Evolutionary conservation across 345 rosid genomes (phyloP), one percentile per base, ranked within the genome.

Genomic region (Populus pruinosa): DNA sequence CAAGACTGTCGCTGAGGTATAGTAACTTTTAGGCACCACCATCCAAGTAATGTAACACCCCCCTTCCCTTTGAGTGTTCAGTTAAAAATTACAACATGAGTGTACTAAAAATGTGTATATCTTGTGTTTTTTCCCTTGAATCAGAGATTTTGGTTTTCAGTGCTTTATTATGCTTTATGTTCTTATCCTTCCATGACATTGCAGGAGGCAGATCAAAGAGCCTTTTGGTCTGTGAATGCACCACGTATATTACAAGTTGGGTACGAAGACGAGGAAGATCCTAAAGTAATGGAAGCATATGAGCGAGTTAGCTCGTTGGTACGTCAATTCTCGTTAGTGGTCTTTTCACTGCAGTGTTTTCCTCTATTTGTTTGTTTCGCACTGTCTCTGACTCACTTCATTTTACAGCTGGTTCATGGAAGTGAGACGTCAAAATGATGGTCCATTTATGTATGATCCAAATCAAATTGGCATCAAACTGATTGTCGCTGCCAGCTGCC

Each of bases 261-360:
- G 13, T 93, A 95, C 38, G 97, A 89, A 85, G 92, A 92, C 21
- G 99, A 95, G 84, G 89, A 88, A 76, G 88, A 95, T 86, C 87
- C 91, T 31, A 91, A 91, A 91, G 99, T 88, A 67, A 92, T 95
- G 93, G 92, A 90, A 87, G 98, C 99, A 8, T 95, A 86, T 16
- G 98, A 95, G 80, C 91, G 80, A 86, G 89, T 89, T 38, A 97
- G 98, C 79, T 87, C 98, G 53, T 78, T 92, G 97, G 98, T 92
- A 89, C 1, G 84, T 62, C n/a, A 64, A 68, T 68, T 25, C 44
- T 43, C 56, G n/a, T 47, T 31, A 16, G 3, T 20, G 67, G 56
- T 36, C 18, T 53, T 1, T 56, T 9, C 16, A 38, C 33, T 7
- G 23, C 20, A 18, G 27, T 59, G 6, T 11, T n/a, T 11, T 16